Conservation (phyloP, 139 green algal species). For the Haematococcus sp. region DNA sequence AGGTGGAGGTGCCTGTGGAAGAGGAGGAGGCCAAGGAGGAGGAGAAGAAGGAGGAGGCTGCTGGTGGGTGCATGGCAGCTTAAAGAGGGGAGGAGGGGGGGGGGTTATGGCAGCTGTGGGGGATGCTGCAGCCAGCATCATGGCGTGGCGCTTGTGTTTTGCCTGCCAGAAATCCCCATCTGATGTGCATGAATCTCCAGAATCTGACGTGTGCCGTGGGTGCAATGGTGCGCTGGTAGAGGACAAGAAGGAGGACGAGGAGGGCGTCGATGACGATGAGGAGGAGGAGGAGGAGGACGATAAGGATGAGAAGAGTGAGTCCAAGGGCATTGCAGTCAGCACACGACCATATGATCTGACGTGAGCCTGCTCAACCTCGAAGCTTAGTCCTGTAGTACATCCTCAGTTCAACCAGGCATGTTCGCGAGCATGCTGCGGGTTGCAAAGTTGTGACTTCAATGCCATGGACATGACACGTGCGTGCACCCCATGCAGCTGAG, state of each 20-base stretch:
- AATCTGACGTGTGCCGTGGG: not conserved
- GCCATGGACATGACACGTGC: no score
- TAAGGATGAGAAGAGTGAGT: constrained; percentile 53
- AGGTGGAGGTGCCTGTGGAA: constrained; percentile 71
- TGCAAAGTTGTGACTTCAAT: no score
- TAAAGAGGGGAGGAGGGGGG: not conserved
- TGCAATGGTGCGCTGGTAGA: not conserved
- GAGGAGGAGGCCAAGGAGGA: constrained; percentile 44
- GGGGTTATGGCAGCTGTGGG: not conserved
- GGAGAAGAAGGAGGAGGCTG: constrained; percentile 45
- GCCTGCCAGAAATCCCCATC: no score
- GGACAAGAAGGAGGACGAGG: constrained; percentile 23
- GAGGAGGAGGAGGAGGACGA: constrained; percentile 36
- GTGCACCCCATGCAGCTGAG: constrained; percentile 27
- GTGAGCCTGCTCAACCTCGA: no score
- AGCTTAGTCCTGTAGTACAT: no score
- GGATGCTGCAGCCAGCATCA: no score
- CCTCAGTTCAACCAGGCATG: no score
- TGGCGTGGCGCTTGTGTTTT: no score
- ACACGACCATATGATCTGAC: no score
- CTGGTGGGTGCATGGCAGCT: not conserved
- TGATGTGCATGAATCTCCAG: no score
- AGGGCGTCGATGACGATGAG: constrained; percentile 41
- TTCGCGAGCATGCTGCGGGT: no score
- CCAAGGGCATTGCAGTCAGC: constrained; percentile 25